A percentile compares a stretch with the other conserved stretches of the same genome.
phyloP scores from a whole-genome alignment of 768 basidiomycete genomes.

The Melanogaster broomeanus region DNA sequence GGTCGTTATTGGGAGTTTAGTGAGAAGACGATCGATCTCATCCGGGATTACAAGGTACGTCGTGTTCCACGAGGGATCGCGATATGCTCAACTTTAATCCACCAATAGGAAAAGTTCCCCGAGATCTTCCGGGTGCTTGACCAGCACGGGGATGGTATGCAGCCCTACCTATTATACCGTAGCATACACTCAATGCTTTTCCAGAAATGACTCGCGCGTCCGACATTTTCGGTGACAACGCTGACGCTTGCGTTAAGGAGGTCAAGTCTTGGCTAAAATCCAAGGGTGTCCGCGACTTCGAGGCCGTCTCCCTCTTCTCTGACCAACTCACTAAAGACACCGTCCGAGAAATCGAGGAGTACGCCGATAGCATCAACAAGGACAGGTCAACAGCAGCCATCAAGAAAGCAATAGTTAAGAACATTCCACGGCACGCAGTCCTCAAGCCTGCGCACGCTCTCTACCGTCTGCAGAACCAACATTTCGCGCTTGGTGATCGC shows the following conservation, averaged over 20 bases:
- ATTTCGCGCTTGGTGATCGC: slow-evolving; percentile 86
- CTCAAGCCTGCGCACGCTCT: slow-evolving; percentile 90
- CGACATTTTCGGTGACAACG: slow-evolving; percentile 56
- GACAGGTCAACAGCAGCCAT: slow-evolving; percentile 63
- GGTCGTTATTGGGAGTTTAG: slow-evolving; percentile 92
- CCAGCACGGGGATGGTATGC: slow-evolving; percentile 64
- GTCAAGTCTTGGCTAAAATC: slow-evolving; percentile 84
- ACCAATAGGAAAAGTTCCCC: slow-evolving; percentile 69
- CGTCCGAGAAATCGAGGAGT: slow-evolving; percentile 73
- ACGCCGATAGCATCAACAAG: slow-evolving; percentile 68
- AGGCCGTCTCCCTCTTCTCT: slow-evolving; percentile 88
- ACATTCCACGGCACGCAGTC: slow-evolving; percentile 89
- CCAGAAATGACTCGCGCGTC: slow-evolving; percentile 75
- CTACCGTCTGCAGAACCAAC: slow-evolving; percentile 88
- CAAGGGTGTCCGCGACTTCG: slow-evolving; percentile 87
- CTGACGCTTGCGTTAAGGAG: slow-evolving; percentile 73
- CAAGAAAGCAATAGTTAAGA: slow-evolving; percentile 92
- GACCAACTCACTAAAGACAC: slow-evolving; percentile 93
- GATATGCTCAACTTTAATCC: background rate
- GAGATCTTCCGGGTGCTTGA: slow-evolving; percentile 80
- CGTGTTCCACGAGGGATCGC: too few species aligned
- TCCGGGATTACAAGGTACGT: slow-evolving; percentile 79
- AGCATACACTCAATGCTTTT: slow-evolving; percentile 1
- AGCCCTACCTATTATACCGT: background rate
- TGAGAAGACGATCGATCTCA: slow-evolving; percentile 77